Percentiles rank a stretch among this genome's conserved stretches.
Conservation (phyloP, 306 rosid genomes). For the Prunus mira region DNA sequence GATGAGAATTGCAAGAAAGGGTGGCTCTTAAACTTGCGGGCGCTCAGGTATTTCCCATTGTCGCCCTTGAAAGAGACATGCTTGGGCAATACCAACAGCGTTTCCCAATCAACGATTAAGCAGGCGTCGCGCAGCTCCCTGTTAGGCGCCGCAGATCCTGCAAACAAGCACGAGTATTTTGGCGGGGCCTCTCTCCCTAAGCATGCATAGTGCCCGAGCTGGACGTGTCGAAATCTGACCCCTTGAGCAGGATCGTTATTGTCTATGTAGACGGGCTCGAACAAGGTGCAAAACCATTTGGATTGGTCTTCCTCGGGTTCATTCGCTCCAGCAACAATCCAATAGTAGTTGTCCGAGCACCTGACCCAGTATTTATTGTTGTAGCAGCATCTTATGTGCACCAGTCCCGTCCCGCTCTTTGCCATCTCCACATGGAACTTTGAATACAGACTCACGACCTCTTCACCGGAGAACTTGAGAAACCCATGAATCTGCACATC, state of each 20-base stretch:
- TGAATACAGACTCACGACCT: background rate
- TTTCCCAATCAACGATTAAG: background rate
- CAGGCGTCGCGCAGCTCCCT: background rate
- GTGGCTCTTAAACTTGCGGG: background rate
- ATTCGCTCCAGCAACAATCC: background rate
- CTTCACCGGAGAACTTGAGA: background rate
- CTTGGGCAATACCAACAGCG: background rate
- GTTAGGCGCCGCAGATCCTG: background rate
- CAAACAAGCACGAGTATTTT: background rate
- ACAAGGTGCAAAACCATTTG: background rate
- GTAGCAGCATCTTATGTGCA: background rate
- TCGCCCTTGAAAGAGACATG: conserved; percentile 7
- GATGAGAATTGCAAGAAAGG: background rate
- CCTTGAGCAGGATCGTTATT: background rate
- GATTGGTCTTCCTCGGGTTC: conserved; percentile 3
- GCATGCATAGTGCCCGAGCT: background rate
- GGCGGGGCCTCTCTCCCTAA: background rate
- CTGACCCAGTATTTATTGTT: background rate
- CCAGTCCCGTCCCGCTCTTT: background rate
- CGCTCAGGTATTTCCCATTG: background rate
- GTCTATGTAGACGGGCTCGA: background rate
- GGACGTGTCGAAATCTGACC: background rate
- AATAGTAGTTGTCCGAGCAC: background rate
- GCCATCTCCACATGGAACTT: background rate
- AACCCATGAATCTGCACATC: background rate